A percentile compares a stretch with the other conserved stretches of the same genome.
These are phyloP conservation scores for Megacollybia marginata DNA, from an alignment of 768 basidiomycete genomes.

Conservation along the genomic window DNA sequence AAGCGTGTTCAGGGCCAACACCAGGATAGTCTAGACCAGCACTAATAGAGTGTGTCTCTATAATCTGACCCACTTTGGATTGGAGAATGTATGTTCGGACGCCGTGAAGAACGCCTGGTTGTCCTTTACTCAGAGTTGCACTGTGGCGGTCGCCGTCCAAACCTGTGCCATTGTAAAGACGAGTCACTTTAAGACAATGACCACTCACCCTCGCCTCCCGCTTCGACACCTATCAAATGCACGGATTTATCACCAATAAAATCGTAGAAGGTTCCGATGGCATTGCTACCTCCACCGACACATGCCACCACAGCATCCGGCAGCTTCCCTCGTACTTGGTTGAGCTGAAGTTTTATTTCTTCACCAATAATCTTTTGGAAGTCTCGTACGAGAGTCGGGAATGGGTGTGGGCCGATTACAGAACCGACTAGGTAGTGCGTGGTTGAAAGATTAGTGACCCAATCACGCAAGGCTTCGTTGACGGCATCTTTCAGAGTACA, in stretches of 20 bases:
- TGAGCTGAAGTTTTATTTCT: constrained; percentile 88
- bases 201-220: constrained; percentile 82
- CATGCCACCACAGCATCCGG: constrained; percentile 95
- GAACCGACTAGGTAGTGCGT: constrained; percentile 98
- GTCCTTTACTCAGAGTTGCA: constrained; percentile 87
- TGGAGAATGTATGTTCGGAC: constrained; percentile 95
- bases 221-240: constrained; percentile 89
- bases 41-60: constrained; percentile 95
- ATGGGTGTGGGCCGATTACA: constrained; percentile 95
- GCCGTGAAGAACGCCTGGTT: constrained; percentile 92
- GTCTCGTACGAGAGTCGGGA: constrained; percentile 98
- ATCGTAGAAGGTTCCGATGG: constrained; percentile 96
- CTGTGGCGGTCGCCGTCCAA: constrained; percentile 82
- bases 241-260: constrained; percentile 88
- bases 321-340: constrained; percentile 68
- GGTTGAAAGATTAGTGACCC: constrained; percentile 91
- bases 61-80: constrained; percentile 82
- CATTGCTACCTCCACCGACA: constrained; percentile 96
- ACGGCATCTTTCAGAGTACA: constrained; percentile 96
- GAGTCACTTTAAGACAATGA: constrained; percentile 1
- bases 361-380: constrained; percentile 93
- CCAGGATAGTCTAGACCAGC: constrained; percentile 96
- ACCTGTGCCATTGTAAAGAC: constrained; percentile 35
- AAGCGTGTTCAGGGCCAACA: constrained; percentile 97
- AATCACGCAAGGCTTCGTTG: constrained; percentile 97